phyloP scores from a whole-genome alignment of 2,329 filamentous ascomycete species.

The Phialophora macrospora region DNA sequence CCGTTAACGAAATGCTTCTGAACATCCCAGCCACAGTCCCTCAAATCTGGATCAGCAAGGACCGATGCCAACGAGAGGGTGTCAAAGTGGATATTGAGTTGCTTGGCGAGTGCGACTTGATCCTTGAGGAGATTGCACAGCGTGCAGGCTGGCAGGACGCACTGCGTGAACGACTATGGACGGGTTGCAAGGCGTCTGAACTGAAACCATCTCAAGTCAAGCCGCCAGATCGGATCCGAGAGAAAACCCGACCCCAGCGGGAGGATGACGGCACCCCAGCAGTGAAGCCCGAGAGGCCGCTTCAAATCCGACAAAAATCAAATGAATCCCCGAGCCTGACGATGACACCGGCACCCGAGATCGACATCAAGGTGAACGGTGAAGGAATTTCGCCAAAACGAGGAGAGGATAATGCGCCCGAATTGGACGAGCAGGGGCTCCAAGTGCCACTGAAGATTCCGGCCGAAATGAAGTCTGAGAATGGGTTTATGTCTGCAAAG shows the following conservation, averaged over 20 bases:
- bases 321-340: background rate
- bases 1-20: constrained; percentile 88
- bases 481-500: background rate
- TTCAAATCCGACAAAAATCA: constrained; percentile 22
- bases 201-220: constrained; percentile 1
- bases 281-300: constrained; percentile 13
- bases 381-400: constrained; percentile 6
- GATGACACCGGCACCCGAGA: background rate
- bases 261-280: background rate
- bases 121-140: constrained; percentile 83
- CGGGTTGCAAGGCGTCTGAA: constrained; percentile 4
- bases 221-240: background rate
- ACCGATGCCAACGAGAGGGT: constrained; percentile 56
- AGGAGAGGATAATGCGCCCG: background rate
- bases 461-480: background rate
- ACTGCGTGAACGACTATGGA: constrained; percentile 30
- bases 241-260: background rate
- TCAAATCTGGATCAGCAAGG: constrained; percentile 75
- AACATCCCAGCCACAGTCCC: constrained; percentile 79
- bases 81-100: constrained; percentile 97
- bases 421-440: background rate
- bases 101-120: constrained; percentile 90
- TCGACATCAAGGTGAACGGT: constrained; percentile 20
- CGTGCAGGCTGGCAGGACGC: constrained; percentile 71
- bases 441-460: background rate